Base-by-base conservation (phyloP, 257 asterid genomes). In the Nicotiana noctiflora region DNA sequence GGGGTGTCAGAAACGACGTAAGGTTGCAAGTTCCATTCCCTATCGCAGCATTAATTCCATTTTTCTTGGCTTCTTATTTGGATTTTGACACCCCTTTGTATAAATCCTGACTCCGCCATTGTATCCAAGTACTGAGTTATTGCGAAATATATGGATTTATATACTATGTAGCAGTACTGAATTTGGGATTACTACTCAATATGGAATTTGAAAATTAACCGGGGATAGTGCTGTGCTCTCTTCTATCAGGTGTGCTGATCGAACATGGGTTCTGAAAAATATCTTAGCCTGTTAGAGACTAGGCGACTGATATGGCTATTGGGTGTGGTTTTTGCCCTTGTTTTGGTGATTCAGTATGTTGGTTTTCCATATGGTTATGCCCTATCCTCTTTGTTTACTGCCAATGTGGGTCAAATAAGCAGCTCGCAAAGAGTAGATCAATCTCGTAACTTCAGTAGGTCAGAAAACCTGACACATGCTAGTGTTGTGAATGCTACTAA, bases 351-450 rank as follows among this genome's bases (percentile, higher is more conserved):
- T 80, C 97, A 92, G 85, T 89, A 85, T 84, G 81, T 92, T 21
- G 93, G 88, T 89, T 96, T 89, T 86, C 92, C 95, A 1, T 89
- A 89, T 84, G 82, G 85, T 76, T 86, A 76, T 82, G 80, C 84
- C 60, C 74, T 90, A 1, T 86, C 93, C 3, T 85, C 97, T 75
- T 76, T 90, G 63, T 84, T 88, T 53, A 82, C 82, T 46, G 56
- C 84, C 56, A 84, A 81, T 72, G 86, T 83, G 79, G 83, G 85
- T 72, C 84, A 83, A 70, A 79, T 79, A 32, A 85, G 79, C 65
- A 84, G 17, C 82, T 80, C 83, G 32, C 77, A 82, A 4, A 31
- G 53, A 51, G 82, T 76, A 63, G 86, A 81, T 84, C 82, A 86
- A 60, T 84, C 88, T 6, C 37, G 25, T 31, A 63, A 72, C 52